Evolutionary conservation across 2,329 filamentous ascomycete genomes (phyloP), one percentile per base, ranked within the genome.

Genomic region (Sphaerostilbella broomeana): DNA sequence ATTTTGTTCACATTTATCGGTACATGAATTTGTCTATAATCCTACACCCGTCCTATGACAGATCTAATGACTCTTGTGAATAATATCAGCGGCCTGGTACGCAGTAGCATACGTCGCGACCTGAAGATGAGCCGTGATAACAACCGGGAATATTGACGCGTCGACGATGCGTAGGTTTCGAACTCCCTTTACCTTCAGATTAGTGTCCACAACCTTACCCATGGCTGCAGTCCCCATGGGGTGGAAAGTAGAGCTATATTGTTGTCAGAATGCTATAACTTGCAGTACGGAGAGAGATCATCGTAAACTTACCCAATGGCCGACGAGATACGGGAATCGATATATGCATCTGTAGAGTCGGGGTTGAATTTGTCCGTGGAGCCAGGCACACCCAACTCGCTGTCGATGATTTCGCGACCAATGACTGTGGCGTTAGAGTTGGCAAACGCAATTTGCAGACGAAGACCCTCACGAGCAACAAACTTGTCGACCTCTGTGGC

Each of bases 41-140:
- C n/a, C n/a, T n/a, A n/a, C n/a, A n/a, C n/a, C n/a, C n/a, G n/a
- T n/a, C n/a, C n/a, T n/a, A n/a, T n/a, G n/a, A n/a, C n/a, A n/a
- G n/a, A n/a, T n/a, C n/a, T n/a, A n/a, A n/a, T n/a, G n/a, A n/a
- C n/a, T n/a, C n/a, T n/a, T n/a, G n/a, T n/a, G n/a, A n/a, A 78
- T 78, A 9, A 69, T 69, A 51, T 75, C 75, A 2, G 73, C 72
- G 1, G 75, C 75, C 57, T 79, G 78, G 57, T 79, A 75, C 5
- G 67, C 68, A 18, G 77, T 58, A 52, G 77, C 74, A 47, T 75
- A 77, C 0, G 68, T 68, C 1, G 73, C 65, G 1, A 71, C 52
- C 4, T 67, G 63, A 18, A 70, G 64, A 48, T 72, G 77, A 6
- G 34, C 43, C 2, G 46, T 40, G 10, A 60, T 54, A 3, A 55